phyloP scores from a whole-genome alignment of 257 asterid genomes.

The Knoxia roxburghii region DNA sequence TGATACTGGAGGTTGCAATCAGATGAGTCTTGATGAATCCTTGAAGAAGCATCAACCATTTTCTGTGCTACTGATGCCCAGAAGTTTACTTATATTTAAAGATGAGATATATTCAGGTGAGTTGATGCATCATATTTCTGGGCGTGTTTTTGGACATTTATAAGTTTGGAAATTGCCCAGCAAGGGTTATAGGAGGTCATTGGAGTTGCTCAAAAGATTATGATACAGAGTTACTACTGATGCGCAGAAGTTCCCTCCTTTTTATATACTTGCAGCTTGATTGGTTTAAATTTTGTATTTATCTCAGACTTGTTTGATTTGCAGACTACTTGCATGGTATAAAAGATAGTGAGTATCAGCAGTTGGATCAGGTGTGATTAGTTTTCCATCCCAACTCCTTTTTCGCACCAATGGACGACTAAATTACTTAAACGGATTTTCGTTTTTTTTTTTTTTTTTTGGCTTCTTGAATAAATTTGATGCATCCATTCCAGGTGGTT shows the following conservation, averaged over 20 bases:
- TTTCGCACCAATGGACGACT: background rate
- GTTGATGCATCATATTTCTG: background rate
- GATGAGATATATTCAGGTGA: constrained; percentile 77
- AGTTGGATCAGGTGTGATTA: constrained; percentile 45
- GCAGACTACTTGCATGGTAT: constrained; percentile 90
- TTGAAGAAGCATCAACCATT: constrained; percentile 41
- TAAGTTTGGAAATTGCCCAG: background rate
- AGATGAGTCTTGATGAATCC: constrained; percentile 21
- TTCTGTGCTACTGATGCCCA: constrained; percentile 73
- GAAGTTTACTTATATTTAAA: constrained; percentile 83
- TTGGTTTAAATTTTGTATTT: background rate
- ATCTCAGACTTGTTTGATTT: constrained; percentile 3
- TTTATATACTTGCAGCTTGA: background rate
- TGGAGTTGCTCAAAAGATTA: background rate
- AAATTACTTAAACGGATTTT: background rate
- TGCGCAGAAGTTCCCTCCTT: background rate
- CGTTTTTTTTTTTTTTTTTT: too few species aligned
- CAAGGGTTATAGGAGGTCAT: background rate
- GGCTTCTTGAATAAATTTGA: background rate
- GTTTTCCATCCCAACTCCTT: background rate
- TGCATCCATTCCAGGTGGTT: constrained; percentile 47
- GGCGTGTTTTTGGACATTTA: background rate
- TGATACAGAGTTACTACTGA: background rate
- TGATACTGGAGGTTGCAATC: constrained; percentile 17
- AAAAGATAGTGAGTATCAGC: constrained; percentile 57